Conservation (phyloP, 768 basidiomycete genomes). For the Trametes meyenii region DNA sequence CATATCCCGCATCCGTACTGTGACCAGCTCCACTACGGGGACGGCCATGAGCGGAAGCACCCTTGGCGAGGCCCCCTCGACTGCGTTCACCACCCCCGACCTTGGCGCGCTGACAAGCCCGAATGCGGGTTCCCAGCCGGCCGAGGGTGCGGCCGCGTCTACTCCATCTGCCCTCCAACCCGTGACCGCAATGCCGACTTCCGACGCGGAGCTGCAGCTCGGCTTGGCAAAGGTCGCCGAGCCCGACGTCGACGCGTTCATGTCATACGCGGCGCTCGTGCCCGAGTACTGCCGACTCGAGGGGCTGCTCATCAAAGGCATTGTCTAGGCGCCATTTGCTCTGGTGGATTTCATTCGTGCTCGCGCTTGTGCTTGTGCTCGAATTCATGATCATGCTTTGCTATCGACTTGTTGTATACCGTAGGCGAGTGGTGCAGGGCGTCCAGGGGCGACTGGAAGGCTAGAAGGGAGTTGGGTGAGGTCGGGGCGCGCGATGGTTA, state of each 20-base stretch:
- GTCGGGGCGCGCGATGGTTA: not conserved
- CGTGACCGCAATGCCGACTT: constrained; percentile 70
- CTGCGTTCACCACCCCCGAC: constrained; percentile 66
- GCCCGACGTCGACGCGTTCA: constrained; percentile 81
- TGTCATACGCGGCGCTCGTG: constrained; percentile 84
- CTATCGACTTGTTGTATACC: constrained; percentile 26
- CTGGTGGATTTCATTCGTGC: not conserved
- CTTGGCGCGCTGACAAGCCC: constrained; percentile 38
- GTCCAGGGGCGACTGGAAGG: not conserved
- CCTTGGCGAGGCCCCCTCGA: constrained; percentile 49
- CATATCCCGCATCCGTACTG: constrained; percentile 53
- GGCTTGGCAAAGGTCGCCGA: constrained; percentile 84
- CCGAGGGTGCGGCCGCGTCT: constrained; percentile 43
- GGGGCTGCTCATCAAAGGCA: constrained; percentile 69
- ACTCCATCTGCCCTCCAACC: constrained; percentile 67
- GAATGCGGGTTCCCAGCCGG: constrained; percentile 35
- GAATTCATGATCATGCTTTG: constrained; percentile 23
- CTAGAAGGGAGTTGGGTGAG: not conserved
- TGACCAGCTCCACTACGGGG: constrained; percentile 50
- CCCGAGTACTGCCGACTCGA: constrained; percentile 84
- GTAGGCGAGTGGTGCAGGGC: constrained; percentile 1
- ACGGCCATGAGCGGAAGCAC: constrained; percentile 37
- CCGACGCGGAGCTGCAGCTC: constrained; percentile 71
- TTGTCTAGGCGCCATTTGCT: constrained; percentile 39
- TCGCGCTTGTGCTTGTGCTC: constrained; percentile 2